Percentiles rank a stretch among this genome's conserved stretches.
These are phyloP conservation scores for Penicillium sp. DNA, from an alignment of 2,329 filamentous ascomycete genomes.

Conservation along the genomic window DNA sequence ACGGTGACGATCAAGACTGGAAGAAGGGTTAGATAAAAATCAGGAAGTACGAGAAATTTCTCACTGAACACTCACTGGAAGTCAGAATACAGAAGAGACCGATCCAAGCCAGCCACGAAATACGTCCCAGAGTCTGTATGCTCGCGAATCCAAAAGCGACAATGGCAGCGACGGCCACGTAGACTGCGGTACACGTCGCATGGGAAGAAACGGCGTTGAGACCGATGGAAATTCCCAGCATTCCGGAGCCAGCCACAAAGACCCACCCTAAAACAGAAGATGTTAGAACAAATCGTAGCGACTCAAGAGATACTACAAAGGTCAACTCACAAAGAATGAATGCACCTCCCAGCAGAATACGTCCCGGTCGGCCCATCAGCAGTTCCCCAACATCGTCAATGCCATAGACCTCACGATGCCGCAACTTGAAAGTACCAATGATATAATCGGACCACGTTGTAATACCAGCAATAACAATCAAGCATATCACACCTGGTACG, in stretches of 20 bases:
- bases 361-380: slow-evolving; percentile 20
- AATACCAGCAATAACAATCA: slow-evolving; percentile 4
- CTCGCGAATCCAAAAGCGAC: slow-evolving; percentile 22
- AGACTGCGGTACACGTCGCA: slow-evolving; percentile 27
- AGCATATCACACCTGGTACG: slow-evolving; percentile 49
- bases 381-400: slow-evolving; percentile 21
- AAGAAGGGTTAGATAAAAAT: neutral
- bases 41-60: no score
- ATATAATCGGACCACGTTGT: slow-evolving; percentile 20
- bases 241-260: slow-evolving; percentile 29
- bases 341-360: slow-evolving; percentile 21
- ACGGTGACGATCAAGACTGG: slow-evolving; percentile 29
- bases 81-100: slow-evolving; percentile 28
- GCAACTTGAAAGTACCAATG: slow-evolving; percentile 17
- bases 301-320: neutral
- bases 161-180: slow-evolving; percentile 24
- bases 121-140: slow-evolving; percentile 26
- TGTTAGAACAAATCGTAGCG: neutral
- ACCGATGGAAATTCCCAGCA: slow-evolving; percentile 29
- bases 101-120: slow-evolving; percentile 31
- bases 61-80: slow-evolving; percentile 20
- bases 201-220: slow-evolving; percentile 27
- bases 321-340: slow-evolving; percentile 27
- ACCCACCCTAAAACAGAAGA: slow-evolving; percentile 21
- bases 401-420: slow-evolving; percentile 23